Conservation (phyloP, 805 yeast genomes). For the Blastobotrys muscicola region DNA sequence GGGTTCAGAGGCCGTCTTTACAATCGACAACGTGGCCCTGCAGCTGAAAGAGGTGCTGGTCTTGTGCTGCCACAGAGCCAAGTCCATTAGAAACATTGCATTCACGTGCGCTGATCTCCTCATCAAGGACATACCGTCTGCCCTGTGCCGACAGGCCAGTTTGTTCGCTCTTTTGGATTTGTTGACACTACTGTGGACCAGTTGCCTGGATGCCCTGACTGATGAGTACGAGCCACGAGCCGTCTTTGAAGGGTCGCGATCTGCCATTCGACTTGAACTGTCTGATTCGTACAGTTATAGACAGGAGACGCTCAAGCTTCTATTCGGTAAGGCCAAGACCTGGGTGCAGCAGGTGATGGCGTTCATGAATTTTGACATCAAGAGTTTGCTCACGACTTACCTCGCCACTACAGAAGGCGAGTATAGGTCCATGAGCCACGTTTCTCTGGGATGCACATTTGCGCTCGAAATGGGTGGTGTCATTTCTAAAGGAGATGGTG, state of each 20-base stretch:
- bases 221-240: slow-evolving; percentile 82
- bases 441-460: slow-evolving; percentile 78
- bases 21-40: slow-evolving; percentile 48
- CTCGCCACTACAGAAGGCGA: slow-evolving; percentile 39
- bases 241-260: slow-evolving; percentile 41
- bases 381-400: slow-evolving; percentile 69
- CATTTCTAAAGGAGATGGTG: slow-evolving; percentile 57
- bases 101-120: slow-evolving; percentile 64
- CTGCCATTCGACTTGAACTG: slow-evolving; percentile 43
- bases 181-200: slow-evolving; percentile 63
- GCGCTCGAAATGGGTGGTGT: slow-evolving; percentile 83
- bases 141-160: slow-evolving; percentile 65
- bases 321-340: slow-evolving; percentile 47
- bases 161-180: slow-evolving; percentile 75
- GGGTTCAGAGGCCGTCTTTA: slow-evolving; percentile 47
- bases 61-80: slow-evolving; percentile 69
- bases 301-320: slow-evolving; percentile 47
- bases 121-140: slow-evolving; percentile 58
- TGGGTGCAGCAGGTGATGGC: slow-evolving; percentile 59
- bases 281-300: slow-evolving; percentile 78
- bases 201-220: slow-evolving; percentile 73
- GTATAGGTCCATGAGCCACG: slow-evolving; percentile 31
- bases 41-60: slow-evolving; percentile 63
- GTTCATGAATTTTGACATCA: slow-evolving; percentile 62
- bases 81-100: slow-evolving; percentile 68